Conservation (phyloP, 2,329 filamentous ascomycete species). For the Leptographium wingfieldii region DNA sequence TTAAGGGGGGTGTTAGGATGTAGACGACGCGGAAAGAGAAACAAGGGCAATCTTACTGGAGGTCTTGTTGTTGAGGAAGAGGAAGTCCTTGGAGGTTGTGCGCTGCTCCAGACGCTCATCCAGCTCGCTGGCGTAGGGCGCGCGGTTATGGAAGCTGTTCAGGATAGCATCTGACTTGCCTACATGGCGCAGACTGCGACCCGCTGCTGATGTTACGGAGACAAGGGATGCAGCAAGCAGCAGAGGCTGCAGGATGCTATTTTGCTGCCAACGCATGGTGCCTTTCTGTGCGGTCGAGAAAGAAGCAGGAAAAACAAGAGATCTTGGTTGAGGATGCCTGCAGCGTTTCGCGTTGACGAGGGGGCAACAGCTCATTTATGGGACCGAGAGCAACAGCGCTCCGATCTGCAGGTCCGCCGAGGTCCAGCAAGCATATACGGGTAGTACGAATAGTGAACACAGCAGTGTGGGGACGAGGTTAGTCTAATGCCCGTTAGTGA, state of each 20-base stretch:
- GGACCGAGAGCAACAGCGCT: not conserved
- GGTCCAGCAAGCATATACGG: not conserved
- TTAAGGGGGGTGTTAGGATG: not conserved
- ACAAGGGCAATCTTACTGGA: constrained; percentile 2
- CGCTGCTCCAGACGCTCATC: not conserved
- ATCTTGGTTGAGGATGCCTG: not conserved
- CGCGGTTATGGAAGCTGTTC: not conserved
- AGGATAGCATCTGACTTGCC: constrained; percentile 3
- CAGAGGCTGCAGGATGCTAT: constrained; percentile 1
- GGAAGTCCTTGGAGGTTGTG: not conserved
- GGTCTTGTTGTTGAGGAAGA: constrained; percentile 12
- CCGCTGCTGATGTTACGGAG: constrained; percentile 4
- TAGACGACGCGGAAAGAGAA: not conserved
- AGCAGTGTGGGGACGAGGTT: not conserved
- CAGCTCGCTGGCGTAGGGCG: not conserved
- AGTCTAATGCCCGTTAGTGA: not conserved
- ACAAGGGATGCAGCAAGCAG: constrained; percentile 3
- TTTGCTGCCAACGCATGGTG: constrained; percentile 7
- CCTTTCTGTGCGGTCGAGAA: not conserved
- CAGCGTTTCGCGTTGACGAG: not conserved
- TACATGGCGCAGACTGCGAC: constrained; percentile 10
- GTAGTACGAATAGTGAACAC: not conserved
- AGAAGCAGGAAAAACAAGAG: not conserved
- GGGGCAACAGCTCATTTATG: not conserved
- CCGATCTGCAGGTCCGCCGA: not conserved